Conservation (phyloP, 106 monocot genomes). For the Hemerocallis citrina region DNA sequence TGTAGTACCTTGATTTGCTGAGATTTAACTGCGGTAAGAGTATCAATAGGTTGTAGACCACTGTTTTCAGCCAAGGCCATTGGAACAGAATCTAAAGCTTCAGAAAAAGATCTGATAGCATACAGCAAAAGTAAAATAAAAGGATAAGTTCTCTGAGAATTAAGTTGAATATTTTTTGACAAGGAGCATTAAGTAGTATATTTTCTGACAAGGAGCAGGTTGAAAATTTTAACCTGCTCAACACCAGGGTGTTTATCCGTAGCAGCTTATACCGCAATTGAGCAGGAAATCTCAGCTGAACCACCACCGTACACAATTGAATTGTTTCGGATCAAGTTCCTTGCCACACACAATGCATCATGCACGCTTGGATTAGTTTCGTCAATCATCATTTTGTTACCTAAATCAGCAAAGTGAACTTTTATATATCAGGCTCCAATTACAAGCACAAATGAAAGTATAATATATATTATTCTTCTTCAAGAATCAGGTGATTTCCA, state of each 20-base stretch:
- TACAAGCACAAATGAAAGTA: not conserved
- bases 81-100: constrained; percentile 82
- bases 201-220: no score
- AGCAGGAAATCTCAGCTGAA: constrained; percentile 95
- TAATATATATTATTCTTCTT: not conserved
- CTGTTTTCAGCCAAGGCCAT: constrained; percentile 95
- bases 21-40: constrained; percentile 78
- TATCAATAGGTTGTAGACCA: constrained; percentile 89
- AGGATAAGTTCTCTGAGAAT: not conserved
- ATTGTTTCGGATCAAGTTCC: constrained; percentile 92
- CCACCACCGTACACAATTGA: constrained; percentile 99
- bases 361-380: constrained; percentile 94
- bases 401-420: constrained; percentile 19
- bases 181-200: no score
- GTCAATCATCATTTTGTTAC: constrained; percentile 98
- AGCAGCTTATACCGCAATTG: constrained; percentile 90
- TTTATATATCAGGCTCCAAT: no score
- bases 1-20: constrained; percentile 98
- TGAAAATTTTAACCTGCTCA: constrained; percentile 57
- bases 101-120: constrained; percentile 90
- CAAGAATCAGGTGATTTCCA: no score
- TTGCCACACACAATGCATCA: constrained; percentile 93
- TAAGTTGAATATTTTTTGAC: not conserved
- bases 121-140: constrained; percentile 39
- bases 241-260: constrained; percentile 85